Evolutionary conservation across 2,329 filamentous ascomycete genomes (phyloP).

Genomic region (Cladophialophora immunda): DNA sequence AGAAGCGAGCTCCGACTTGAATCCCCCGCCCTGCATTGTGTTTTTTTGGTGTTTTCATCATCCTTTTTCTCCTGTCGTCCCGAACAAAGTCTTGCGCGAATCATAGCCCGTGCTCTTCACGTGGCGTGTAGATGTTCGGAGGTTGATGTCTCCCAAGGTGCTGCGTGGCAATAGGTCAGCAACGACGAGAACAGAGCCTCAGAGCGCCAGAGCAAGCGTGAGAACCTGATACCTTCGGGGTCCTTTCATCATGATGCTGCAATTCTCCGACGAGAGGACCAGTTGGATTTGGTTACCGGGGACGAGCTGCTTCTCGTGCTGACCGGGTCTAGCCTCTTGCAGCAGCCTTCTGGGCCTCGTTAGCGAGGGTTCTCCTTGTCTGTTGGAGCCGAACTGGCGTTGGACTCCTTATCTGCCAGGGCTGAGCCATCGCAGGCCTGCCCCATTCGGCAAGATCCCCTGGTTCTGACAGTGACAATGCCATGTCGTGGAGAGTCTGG

Average conservation of each 20-base stretch:
- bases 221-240: background rate
- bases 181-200: background rate
- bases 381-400: constrained; percentile 2
- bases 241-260: background rate
- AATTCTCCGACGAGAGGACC: background rate
- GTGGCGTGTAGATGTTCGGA: background rate
- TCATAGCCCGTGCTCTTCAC: background rate
- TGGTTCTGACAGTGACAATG: background rate
- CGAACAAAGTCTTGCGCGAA: background rate
- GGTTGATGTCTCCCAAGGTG: background rate
- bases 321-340: constrained; percentile 3
- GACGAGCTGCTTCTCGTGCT: background rate
- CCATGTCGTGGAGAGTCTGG: constrained; percentile 5
- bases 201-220: background rate
- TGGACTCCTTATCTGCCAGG: constrained; percentile 5
- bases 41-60: background rate
- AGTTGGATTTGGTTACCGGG: constrained; percentile 2
- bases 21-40: background rate
- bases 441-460: background rate
- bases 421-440: background rate
- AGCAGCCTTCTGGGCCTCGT: background rate
- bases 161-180: background rate
- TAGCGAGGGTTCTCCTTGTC: background rate
- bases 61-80: background rate
- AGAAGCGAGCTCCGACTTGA: background rate